These are phyloP conservation scores for Desmodesmus armatus DNA, from an alignment of 139 green algal species.

Conservation along the genomic window DNA sequence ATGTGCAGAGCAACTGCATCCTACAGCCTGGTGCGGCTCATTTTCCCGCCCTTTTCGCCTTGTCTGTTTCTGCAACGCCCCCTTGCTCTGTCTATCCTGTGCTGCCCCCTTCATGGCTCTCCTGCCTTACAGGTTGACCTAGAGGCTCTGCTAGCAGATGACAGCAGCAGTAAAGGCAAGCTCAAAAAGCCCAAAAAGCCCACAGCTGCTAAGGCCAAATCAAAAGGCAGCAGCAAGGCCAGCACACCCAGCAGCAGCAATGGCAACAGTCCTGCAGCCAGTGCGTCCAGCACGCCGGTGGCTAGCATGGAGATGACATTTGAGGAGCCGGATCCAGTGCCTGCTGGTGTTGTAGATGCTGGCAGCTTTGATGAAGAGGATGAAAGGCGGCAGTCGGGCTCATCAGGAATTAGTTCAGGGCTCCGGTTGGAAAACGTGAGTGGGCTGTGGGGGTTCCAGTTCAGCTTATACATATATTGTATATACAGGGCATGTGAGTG, in stretches of 20 bases:
- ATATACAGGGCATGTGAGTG: too few relatives aligned
- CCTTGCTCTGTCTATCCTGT: too few relatives aligned
- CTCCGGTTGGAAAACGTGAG: slow-evolving; percentile 83
- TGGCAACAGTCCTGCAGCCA: not conserved
- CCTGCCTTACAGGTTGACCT: slow-evolving; percentile 8
- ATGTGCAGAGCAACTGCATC: too few relatives aligned
- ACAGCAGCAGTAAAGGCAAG: not conserved
- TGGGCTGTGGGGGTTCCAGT: too few relatives aligned
- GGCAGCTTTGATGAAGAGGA: not conserved
- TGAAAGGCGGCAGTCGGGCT: not conserved
- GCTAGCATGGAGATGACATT: not conserved
- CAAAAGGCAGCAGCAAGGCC: slow-evolving; percentile 7
- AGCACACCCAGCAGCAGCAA: slow-evolving; percentile 1
- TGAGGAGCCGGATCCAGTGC: slow-evolving; percentile 33
- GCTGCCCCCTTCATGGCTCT: not conserved
- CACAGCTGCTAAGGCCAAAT: not conserved
- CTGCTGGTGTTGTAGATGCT: slow-evolving; percentile 35
- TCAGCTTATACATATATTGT: too few relatives aligned
- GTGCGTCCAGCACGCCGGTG: not conserved
- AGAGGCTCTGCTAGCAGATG: not conserved
- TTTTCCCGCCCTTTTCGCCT: too few relatives aligned
- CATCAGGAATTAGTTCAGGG: slow-evolving; percentile 72
- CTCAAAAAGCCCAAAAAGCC: slow-evolving; percentile 13
- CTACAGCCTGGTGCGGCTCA: too few relatives aligned
- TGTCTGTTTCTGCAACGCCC: too few relatives aligned